These are phyloP conservation scores for Tilletia horrida DNA, from an alignment of 1,284 basidiomycete species.

Conservation along the genomic window DNA sequence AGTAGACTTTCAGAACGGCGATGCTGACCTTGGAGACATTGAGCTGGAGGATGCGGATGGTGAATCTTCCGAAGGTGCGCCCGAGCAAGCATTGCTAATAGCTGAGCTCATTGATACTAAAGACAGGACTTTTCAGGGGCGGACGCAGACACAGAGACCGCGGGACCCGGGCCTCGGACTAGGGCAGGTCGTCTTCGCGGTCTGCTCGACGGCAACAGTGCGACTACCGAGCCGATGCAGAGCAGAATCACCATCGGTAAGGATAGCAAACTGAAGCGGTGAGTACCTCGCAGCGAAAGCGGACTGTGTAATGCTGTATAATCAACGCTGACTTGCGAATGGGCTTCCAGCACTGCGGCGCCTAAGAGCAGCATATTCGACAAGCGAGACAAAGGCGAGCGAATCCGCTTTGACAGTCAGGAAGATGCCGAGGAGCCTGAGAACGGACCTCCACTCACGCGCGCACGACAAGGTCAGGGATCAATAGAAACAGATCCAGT, in stretches of 20 bases:
- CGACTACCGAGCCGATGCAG: no score
- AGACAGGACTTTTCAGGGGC: neutral
- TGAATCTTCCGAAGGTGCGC: neutral
- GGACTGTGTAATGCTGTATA: neutral
- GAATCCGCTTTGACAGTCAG: neutral
- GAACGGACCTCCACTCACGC: no score
- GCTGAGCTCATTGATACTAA: neutral
- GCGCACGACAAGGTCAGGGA: no score
- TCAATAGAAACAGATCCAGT: no score
- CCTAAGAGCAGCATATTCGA: slow-evolving; percentile 1
- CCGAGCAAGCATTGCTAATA: neutral
- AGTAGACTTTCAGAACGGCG: neutral
- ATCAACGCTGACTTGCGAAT: neutral
- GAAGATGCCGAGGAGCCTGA: neutral
- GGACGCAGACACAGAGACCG: neutral
- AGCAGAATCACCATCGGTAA: neutral
- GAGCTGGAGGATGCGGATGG: neutral
- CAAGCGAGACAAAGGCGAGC: neutral
- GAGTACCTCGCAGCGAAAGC: neutral
- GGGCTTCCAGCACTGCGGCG: neutral
- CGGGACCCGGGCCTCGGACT: neutral
- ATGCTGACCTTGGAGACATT: neutral
- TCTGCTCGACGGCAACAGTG: neutral
- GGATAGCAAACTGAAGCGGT: slow-evolving; percentile 4
- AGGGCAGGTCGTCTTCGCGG: neutral